A percentile compares a stretch with the other conserved stretches of the same genome.
phyloP scores from a whole-genome alignment of 768 basidiomycete species.

The Pulveroboletus ravenelii region DNA sequence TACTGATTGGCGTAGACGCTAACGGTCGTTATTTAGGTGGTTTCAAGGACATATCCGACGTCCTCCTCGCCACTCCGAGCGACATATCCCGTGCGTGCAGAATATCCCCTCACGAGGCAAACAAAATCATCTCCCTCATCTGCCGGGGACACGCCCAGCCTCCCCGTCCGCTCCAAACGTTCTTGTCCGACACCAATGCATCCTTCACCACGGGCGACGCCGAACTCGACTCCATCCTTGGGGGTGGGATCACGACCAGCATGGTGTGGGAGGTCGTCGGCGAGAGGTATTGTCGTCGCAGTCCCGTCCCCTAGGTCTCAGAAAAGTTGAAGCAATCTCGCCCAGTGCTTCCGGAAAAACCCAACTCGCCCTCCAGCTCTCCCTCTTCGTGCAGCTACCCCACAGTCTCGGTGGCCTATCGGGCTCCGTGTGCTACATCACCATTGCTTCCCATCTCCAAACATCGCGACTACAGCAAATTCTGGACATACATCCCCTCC shows the following conservation, averaged over 20 bases:
- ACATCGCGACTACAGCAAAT: slow-evolving; percentile 69
- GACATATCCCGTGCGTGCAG: slow-evolving; percentile 57
- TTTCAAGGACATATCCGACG: slow-evolving; percentile 42
- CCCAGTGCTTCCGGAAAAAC: slow-evolving; percentile 91
- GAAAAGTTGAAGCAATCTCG: slow-evolving; percentile 2
- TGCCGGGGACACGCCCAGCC: slow-evolving; percentile 40
- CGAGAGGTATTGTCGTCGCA: slow-evolving; percentile 58
- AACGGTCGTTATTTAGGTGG: slow-evolving; percentile 37
- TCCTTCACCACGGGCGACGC: slow-evolving; percentile 72
- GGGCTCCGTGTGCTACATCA: slow-evolving; percentile 75
- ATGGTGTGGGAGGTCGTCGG: slow-evolving; percentile 87
- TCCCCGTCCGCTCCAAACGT: slow-evolving; percentile 39
- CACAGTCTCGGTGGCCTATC: slow-evolving; percentile 48
- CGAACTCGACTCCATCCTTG: slow-evolving; percentile 61
- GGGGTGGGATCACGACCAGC: slow-evolving; percentile 75
- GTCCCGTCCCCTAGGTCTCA: neutral
- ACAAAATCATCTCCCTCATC: slow-evolving; percentile 46
- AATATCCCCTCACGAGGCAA: slow-evolving; percentile 45
- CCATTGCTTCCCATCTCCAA: slow-evolving; percentile 64
- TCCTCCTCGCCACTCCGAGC: slow-evolving; percentile 44
- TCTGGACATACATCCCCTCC: slow-evolving; percentile 42
- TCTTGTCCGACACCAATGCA: slow-evolving; percentile 36
- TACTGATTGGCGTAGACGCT: neutral
- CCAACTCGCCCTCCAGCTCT: slow-evolving; percentile 82
- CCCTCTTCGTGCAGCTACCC: slow-evolving; percentile 74